Base-by-base conservation (phyloP, 805 yeast genomes). In the Naumovozyma dairenensis region DNA sequence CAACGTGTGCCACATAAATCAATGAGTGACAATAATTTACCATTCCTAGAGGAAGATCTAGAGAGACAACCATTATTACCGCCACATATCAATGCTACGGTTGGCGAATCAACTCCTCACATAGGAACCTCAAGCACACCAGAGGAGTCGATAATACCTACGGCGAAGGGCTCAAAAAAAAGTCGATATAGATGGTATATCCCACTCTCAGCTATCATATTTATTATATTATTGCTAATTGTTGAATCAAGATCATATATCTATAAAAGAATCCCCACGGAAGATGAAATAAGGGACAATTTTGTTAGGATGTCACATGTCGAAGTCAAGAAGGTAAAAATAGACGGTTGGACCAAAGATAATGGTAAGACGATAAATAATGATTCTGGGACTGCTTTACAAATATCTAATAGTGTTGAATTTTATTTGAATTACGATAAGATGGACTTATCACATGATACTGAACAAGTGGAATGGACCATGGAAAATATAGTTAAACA, bases 301-400 rank as follows among this genome's bases (percentile, higher is more conserved):
- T 30, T 46, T 3, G 12, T 40, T 4, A 33, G 39, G 3, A 40
- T 53, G 9, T 47, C 60, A 3, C 35, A 48, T 16, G 36, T 49
- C 16, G 25, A 51, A 19, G 25, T 55, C 3, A 28, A 34, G 2
- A 43, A 42, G 10, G 32, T 54, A 6, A 43, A 42, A 18, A 26
- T 54, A 7, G 56, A 53, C 25, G 60, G 59, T 1, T 55, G 60
- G 60, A 38, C 37, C 6, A 29, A 43, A 13, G 40, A 47, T 27
- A 29, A 29, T 19, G 34, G 33, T 2, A 13, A 28, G 16, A 13
- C 21, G 9, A 28, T 46, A 20, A 38, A 47, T 29, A 39, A 45
- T 21, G 51, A 49, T n/a, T 34, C 28, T 4, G 53, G 56, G 4
- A 45, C 45, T 26, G 33, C 22, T 13, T 16, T 48, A 34, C 53